Conservation (phyloP, 192 early-diverging fungal species). For the Podochytrium sp. region DNA sequence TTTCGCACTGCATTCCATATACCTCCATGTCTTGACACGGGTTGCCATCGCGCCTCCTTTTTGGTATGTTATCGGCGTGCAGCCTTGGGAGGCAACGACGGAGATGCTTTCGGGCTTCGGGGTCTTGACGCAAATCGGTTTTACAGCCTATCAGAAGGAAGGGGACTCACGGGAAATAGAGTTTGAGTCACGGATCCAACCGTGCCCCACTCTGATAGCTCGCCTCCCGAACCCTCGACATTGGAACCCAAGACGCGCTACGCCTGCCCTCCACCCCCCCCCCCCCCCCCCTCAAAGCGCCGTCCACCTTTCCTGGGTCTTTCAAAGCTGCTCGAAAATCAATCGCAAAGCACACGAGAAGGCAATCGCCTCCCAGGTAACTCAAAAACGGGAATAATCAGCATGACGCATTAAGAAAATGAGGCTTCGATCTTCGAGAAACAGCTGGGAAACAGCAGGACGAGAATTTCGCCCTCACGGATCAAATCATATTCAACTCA, state of each 20-base stretch:
- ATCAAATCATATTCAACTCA: no score
- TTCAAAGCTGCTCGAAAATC: slow-evolving; percentile 15
- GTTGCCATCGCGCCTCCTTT: slow-evolving; percentile 26
- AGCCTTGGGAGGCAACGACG: background rate
- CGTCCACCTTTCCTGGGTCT: slow-evolving; percentile 18
- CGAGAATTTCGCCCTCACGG: no score
- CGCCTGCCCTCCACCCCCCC: no score
- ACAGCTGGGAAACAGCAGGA: no score
- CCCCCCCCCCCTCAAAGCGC: no score
- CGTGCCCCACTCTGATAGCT: background rate
- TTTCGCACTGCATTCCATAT: slow-evolving; percentile 54
- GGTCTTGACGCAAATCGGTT: slow-evolving; percentile 33
- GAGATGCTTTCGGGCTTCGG: background rate
- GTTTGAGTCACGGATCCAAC: background rate
- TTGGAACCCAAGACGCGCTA: background rate
- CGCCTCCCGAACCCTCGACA: slow-evolving; percentile 37
- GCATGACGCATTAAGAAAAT: no score
- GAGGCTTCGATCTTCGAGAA: no score
- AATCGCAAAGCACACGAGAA: slow-evolving; percentile 80
- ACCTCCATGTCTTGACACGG: slow-evolving; percentile 29
- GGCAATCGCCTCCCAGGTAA: slow-evolving; percentile 80
- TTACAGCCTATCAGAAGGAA: slow-evolving; percentile 42
- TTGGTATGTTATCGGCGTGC: slow-evolving; percentile 9
- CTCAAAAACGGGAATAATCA: slow-evolving; percentile 86
- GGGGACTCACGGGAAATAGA: slow-evolving; percentile 34